Percentiles rank a stretch among this genome's conserved stretches.
Evolutionary conservation across 495 filamentous ascomycete species (phyloP).

Genomic region (Tirmania nivea): DNA sequence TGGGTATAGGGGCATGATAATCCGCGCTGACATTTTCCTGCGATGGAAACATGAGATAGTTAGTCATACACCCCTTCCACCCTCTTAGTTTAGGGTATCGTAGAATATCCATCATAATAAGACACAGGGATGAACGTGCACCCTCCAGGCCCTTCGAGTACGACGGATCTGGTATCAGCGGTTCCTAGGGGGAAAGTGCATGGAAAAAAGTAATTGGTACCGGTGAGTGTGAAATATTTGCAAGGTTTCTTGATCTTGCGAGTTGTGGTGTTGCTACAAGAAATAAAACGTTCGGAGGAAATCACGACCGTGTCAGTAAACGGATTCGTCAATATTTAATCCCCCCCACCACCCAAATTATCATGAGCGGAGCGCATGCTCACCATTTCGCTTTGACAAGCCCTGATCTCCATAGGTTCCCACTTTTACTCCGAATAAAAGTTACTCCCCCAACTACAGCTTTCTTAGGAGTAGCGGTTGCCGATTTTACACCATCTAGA

Average conservation of each 20-base stretch:
- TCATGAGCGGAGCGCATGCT: conserved; percentile 16
- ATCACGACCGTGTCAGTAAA: conserved; percentile 7
- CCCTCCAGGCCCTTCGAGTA: neutral
- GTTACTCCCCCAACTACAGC: conserved; percentile 58
- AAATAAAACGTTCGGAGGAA: neutral
- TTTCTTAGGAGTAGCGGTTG: conserved; percentile 55
- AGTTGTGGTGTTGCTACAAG: neutral
- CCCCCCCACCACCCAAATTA: neutral
- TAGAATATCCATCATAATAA: neutral
- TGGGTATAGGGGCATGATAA: conserved; percentile 55
- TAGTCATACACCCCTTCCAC: conserved; percentile 13
- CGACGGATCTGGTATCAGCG: conserved; percentile 3
- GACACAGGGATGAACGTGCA: neutral
- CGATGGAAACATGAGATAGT: conserved; percentile 9
- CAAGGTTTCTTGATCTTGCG: conserved; percentile 55
- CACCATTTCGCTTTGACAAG: conserved; percentile 46
- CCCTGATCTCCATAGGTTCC: conserved; percentile 65
- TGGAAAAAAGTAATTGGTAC: conserved; percentile 36
- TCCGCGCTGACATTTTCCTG: conserved; percentile 21
- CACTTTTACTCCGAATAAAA: conserved; percentile 76
- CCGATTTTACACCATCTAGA: conserved; percentile 39
- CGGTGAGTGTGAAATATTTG: conserved; percentile 75
- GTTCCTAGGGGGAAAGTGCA: neutral
- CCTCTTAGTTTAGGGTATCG: neutral
- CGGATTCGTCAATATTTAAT: conserved; percentile 1